Conservation (phyloP, 805 yeast species). For the Candida multigemmis region DNA sequence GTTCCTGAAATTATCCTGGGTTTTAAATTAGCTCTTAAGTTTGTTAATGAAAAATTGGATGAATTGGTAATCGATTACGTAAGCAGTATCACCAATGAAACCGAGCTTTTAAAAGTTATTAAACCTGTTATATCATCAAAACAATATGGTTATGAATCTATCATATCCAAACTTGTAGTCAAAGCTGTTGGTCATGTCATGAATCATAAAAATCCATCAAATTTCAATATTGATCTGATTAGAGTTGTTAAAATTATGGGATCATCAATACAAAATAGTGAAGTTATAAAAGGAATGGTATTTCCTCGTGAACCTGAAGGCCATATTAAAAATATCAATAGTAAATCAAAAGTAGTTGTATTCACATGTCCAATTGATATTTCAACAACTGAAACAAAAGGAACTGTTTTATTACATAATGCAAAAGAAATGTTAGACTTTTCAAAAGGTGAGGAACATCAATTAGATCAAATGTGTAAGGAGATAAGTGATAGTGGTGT, state of each 20-base stretch:
- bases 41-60: slow-evolving; percentile 61
- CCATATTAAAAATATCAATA: slow-evolving; percentile 52
- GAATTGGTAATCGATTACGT: slow-evolving; percentile 53
- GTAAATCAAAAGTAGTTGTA: slow-evolving; percentile 77
- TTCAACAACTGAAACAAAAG: slow-evolving; percentile 95
- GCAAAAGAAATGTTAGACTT: slow-evolving; percentile 96
- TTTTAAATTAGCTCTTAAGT: slow-evolving; percentile 76
- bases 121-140: slow-evolving; percentile 88
- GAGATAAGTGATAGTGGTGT: slow-evolving; percentile 81
- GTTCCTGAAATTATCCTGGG: slow-evolving; percentile 94
- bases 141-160: slow-evolving; percentile 82
- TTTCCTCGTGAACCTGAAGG: slow-evolving; percentile 98
- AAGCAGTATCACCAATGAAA: slow-evolving; percentile 43
- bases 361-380: slow-evolving; percentile 92
- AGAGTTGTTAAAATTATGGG: slow-evolving; percentile 98
- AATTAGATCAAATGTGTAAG: slow-evolving; percentile 75
- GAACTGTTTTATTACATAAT: slow-evolving; percentile 90
- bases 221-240: slow-evolving; percentile 85
- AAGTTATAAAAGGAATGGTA: slow-evolving; percentile 94
- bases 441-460: slow-evolving; percentile 93
- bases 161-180: slow-evolving; percentile 66
- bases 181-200: slow-evolving; percentile 73
- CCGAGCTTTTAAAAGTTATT: slow-evolving; percentile 61
- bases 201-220: slow-evolving; percentile 54
- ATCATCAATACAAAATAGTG: slow-evolving; percentile 59